phyloP scores from a whole-genome alignment of 2,329 filamentous ascomycete genomes.

The Apiospora pterosperma region DNA sequence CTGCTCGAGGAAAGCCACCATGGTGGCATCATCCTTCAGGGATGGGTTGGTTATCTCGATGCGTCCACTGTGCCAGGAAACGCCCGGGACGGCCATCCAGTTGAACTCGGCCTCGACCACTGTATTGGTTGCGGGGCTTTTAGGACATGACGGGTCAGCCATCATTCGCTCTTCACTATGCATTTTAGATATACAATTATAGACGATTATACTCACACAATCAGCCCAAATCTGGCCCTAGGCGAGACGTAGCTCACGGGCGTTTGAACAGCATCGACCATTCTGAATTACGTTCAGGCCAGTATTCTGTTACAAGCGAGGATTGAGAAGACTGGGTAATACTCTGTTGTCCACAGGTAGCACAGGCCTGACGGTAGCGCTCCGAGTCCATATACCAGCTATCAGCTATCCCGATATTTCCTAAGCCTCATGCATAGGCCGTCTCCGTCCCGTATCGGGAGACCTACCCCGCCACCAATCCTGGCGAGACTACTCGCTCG shows the following conservation, averaged over 20 bases:
- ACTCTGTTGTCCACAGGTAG: neutral
- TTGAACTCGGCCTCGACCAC: constrained; percentile 30
- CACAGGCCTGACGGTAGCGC: neutral
- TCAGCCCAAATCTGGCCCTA: constrained; percentile 26
- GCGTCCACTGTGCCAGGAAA: constrained; percentile 28
- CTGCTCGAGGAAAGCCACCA: constrained; percentile 26
- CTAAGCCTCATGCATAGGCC: neutral
- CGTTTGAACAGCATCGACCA: constrained; percentile 10
- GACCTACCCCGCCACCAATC: neutral
- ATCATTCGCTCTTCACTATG: neutral
- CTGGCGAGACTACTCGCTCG: neutral
- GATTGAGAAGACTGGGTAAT: neutral
- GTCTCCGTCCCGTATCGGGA: neutral
- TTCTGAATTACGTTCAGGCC: neutral
- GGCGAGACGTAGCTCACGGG: constrained; percentile 18
- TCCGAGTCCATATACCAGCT: neutral
- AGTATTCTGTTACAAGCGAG: neutral
- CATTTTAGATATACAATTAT: too few relatives aligned
- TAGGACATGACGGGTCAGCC: neutral
- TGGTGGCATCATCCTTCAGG: constrained; percentile 23
- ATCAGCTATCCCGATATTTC: neutral
- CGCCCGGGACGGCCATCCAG: constrained; percentile 26
- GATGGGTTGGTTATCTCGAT: constrained; percentile 27
- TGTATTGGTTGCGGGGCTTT: constrained; percentile 27
- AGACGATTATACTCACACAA: constrained; percentile 15